Conservation (phyloP, 805 yeast genomes). For the Candida mattraensis region DNA sequence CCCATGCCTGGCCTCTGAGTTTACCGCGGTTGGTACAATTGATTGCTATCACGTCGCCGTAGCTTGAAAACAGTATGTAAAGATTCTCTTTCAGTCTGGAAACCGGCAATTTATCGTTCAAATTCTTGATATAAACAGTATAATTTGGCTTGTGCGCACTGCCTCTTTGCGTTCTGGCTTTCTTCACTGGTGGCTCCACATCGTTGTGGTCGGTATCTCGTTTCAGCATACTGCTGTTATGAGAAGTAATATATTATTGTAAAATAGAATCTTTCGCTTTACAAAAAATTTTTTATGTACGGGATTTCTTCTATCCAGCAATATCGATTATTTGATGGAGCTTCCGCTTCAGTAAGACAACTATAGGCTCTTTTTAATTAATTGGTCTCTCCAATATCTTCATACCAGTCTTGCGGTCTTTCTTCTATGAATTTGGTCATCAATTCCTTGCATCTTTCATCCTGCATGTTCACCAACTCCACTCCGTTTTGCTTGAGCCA, state of each 20-base stretch:
- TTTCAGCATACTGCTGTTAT: too few relatives aligned
- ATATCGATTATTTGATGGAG: too few relatives aligned
- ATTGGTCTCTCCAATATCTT: slow-evolving; percentile 62
- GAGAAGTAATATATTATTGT: too few relatives aligned
- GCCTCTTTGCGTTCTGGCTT: too few relatives aligned
- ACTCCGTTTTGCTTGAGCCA: slow-evolving; percentile 66
- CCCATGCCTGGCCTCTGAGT: slow-evolving; percentile 68
- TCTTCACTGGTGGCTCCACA: too few relatives aligned
- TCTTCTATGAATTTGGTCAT: slow-evolving; percentile 79
- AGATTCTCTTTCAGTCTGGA: slow-evolving; percentile 49
- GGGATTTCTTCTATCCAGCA: too few relatives aligned
- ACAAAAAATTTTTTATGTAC: too few relatives aligned
- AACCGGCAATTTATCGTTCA: slow-evolving; percentile 55
- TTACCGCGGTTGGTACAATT: slow-evolving; percentile 40
- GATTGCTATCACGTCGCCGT: slow-evolving; percentile 63
- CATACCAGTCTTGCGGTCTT: slow-evolving; percentile 77
- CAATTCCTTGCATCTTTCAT: slow-evolving; percentile 60
- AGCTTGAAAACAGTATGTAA: slow-evolving; percentile 58
- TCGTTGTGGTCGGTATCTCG: not conserved
- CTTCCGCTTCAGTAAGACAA: not conserved
- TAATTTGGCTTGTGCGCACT: slow-evolving; percentile 23
- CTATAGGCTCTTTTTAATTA: not conserved
- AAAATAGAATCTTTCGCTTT: slow-evolving; percentile 1
- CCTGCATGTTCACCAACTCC: slow-evolving; percentile 63
- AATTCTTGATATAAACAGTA: slow-evolving; percentile 59